Evolutionary conservation across 2,329 filamentous ascomycete species (phyloP), one percentile per base, ranked within the genome.

Genomic region (Penicillium expansum): DNA sequence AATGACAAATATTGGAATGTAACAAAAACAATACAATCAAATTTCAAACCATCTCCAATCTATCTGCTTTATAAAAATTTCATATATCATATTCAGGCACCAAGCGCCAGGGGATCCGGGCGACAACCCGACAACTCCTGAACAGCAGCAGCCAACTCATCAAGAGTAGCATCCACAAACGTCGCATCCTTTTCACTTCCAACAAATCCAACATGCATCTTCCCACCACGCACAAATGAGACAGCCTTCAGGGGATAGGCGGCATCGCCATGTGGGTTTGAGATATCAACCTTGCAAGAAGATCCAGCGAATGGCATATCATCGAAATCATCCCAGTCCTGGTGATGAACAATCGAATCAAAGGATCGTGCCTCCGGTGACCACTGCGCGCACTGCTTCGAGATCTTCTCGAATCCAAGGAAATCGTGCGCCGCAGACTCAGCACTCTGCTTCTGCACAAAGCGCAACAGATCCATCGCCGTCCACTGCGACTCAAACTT

Each of bases 291-390:
- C 39, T 74, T 73, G 65, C 73, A 79, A 45, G 52, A 61, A 2
- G 62, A 61, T 2, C 64, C 69, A 0, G 67, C 69, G 48, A 75
- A 74, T 24, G 69, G 64, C 71, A 74, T 76, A 27, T 73, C 76
- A 64, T 87, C 84, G n/a, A 86, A 83, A 65, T 86, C 83, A 53
- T 82, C 81, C 43, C 83, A 82, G 62, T 83, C 82, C 69, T 85
- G 83, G 69, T 85, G 83, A 48, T 73, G 71, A 13, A 84, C 82
- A 1, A 85, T 78, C 0, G 81, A 81, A 64, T 83, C 81, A 62
- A 83, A 85, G 73, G 79, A 83, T 52, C 71, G 63, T 8, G 63
- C 62, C 1, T 69, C 71, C 3, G 66, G 64, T 3, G 69, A 64
- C 60, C 82, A 83, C 45, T 78, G 71, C 7, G 78, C 77, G 68